Evolutionary conservation across 257 asterid genomes (phyloP).

Genomic region (Plectranthus barbatus): DNA sequence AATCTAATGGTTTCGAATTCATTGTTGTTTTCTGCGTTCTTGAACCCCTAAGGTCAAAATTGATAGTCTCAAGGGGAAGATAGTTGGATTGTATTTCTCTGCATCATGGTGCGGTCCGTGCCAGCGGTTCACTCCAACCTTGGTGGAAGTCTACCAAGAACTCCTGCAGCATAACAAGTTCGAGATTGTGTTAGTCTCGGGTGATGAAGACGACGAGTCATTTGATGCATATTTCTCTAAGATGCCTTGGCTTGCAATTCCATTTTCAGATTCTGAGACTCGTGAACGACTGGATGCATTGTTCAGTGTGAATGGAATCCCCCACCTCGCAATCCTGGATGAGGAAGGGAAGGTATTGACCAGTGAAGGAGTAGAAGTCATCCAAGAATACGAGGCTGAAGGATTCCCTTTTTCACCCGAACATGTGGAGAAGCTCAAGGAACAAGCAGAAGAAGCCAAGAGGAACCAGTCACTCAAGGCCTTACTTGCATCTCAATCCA

Average conservation of each 20-base stretch:
- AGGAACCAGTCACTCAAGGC: constrained; percentile 62
- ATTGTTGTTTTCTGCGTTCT: neutral
- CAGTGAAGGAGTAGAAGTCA: constrained; percentile 36
- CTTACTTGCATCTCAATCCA: constrained; percentile 36
- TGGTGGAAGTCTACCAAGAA: constrained; percentile 58
- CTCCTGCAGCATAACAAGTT: constrained; percentile 41
- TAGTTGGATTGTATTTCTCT: constrained; percentile 71
- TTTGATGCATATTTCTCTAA: constrained; percentile 55
- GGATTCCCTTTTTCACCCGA: constrained; percentile 68
- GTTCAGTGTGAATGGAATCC: constrained; percentile 67
- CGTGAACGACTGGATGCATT: constrained; percentile 36
- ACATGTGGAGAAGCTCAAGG: constrained; percentile 32
- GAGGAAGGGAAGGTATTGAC: constrained; percentile 50
- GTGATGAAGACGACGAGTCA: constrained; percentile 51
- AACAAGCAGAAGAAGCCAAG: constrained; percentile 57
- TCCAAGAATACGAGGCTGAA: constrained; percentile 54
- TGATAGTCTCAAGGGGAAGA: constrained; percentile 48
- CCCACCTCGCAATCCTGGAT: constrained; percentile 62
- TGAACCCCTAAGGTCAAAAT: constrained; percentile 40
- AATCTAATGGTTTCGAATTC: constrained; percentile 6
- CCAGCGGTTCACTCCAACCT: constrained; percentile 56
- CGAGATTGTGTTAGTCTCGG: constrained; percentile 67
- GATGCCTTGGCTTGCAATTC: constrained; percentile 95
- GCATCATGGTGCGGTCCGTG: constrained; percentile 99
- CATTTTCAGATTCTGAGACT: constrained; percentile 61